These are phyloP conservation scores for Talaromyces sp. DNA, from an alignment of 2,329 filamentous ascomycete genomes.

Conservation along the genomic window DNA sequence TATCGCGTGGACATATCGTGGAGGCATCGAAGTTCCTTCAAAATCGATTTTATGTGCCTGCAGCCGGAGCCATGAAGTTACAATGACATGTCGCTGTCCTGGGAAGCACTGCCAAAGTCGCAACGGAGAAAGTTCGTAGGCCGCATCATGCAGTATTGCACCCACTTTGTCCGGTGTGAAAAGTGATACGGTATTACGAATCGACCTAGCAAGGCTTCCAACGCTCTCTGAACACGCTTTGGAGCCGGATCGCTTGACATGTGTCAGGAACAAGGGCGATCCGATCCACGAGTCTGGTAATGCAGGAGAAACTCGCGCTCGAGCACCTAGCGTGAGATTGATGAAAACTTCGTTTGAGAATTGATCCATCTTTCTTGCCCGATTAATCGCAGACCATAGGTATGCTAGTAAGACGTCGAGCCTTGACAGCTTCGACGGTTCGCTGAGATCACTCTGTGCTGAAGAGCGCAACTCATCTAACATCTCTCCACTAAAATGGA, in stretches of 20 bases:
- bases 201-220: constrained; percentile 21
- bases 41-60: constrained; percentile 42
- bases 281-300: constrained; percentile 45
- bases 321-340: constrained; percentile 43
- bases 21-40: constrained; percentile 18
- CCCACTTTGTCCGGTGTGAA: constrained; percentile 41
- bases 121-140: constrained; percentile 46
- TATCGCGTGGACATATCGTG: constrained; percentile 41
- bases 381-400: constrained; percentile 46
- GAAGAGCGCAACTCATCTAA: background rate
- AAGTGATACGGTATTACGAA: constrained; percentile 35
- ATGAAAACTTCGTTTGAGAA: constrained; percentile 36
- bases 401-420: constrained; percentile 49
- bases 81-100: constrained; percentile 42
- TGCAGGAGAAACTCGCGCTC: constrained; percentile 39
- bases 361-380: constrained; percentile 34
- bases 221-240: background rate
- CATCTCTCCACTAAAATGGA: background rate
- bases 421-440: constrained; percentile 32
- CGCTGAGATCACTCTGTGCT: background rate
- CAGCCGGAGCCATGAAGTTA: constrained; percentile 43
- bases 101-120: constrained; percentile 50
- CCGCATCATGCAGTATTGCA: constrained; percentile 43
- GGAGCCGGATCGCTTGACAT: constrained; percentile 29
- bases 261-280: constrained; percentile 43